These are phyloP conservation scores for Grosmannia clavigera DNA, from an alignment of 2,329 filamentous ascomycete genomes.

Conservation along the genomic window DNA sequence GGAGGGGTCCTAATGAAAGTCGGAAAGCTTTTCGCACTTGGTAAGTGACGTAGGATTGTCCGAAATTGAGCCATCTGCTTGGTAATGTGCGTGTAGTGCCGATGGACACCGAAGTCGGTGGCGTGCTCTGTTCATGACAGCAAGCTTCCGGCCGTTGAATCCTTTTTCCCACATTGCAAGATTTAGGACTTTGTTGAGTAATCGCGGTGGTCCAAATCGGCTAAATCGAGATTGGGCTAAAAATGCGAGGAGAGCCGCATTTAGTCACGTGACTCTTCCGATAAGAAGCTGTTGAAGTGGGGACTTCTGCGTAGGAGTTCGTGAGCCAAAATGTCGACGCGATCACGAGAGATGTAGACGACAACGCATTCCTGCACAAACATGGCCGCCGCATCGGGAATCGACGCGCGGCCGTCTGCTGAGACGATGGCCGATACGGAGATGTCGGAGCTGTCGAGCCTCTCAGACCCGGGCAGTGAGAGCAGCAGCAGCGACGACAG, in stretches of 20 bases:
- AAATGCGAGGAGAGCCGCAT: background rate
- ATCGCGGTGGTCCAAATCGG: background rate
- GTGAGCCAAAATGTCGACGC: background rate
- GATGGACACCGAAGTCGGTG: background rate
- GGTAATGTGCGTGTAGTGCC: background rate
- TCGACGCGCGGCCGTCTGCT: background rate
- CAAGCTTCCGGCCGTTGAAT: too few species aligned
- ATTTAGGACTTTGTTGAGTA: too few species aligned
- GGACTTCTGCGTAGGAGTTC: background rate
- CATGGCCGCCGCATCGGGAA: background rate
- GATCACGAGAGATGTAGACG: background rate
- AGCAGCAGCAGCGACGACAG: background rate
- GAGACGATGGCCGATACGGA: background rate
- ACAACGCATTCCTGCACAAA: background rate
- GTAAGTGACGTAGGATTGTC: background rate
- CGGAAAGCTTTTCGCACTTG: background rate
- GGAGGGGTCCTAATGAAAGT: background rate
- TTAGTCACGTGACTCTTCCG: background rate
- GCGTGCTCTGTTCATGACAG: background rate
- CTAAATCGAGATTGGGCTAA: background rate
- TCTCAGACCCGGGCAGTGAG: slow-evolving; percentile 1
- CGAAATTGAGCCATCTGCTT: background rate
- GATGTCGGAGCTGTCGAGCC: slow-evolving; percentile 1
- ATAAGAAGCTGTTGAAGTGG: background rate
- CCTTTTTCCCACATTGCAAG: too few species aligned